These are phyloP conservation scores for Amesomyces nigricolor DNA, from an alignment of 2,329 filamentous ascomycete genomes.

Conservation along the genomic window DNA sequence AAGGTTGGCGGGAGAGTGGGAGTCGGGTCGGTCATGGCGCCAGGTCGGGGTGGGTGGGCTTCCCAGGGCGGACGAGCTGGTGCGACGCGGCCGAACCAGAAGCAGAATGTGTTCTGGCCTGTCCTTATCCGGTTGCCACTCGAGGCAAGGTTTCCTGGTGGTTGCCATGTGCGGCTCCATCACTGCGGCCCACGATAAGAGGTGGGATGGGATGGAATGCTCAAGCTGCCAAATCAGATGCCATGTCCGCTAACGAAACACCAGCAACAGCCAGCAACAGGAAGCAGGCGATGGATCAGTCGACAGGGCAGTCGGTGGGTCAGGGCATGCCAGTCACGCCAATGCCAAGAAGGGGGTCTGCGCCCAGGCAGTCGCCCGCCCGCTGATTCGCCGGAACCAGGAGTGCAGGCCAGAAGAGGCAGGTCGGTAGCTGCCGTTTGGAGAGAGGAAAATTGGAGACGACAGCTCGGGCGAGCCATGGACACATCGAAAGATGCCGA, in stretches of 20 bases:
- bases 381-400: constrained; percentile 23
- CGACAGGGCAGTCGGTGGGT: too few relatives aligned
- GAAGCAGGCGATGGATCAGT: too few relatives aligned
- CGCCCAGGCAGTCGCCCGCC: neutral
- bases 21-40: neutral
- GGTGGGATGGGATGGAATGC: constrained; percentile 6
- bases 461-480: neutral
- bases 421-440: constrained; percentile 22
- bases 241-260: neutral
- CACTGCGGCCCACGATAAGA: constrained; percentile 14
- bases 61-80: neutral
- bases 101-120: constrained; percentile 18
- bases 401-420: constrained; percentile 22
- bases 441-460: constrained; percentile 7
- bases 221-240: neutral
- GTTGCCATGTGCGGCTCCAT: constrained; percentile 12
- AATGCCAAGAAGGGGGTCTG: neutral
- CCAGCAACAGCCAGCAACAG: too few relatives aligned
- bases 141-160: constrained; percentile 5
- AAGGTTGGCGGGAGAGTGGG: neutral
- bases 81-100: constrained; percentile 7
- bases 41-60: too few relatives aligned
- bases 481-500: constrained; percentile 11
- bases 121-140: constrained; percentile 13
- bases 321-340: neutral